Evolutionary conservation across 495 filamentous ascomycete species (phyloP).

Genomic region (Xylaria venustula): DNA sequence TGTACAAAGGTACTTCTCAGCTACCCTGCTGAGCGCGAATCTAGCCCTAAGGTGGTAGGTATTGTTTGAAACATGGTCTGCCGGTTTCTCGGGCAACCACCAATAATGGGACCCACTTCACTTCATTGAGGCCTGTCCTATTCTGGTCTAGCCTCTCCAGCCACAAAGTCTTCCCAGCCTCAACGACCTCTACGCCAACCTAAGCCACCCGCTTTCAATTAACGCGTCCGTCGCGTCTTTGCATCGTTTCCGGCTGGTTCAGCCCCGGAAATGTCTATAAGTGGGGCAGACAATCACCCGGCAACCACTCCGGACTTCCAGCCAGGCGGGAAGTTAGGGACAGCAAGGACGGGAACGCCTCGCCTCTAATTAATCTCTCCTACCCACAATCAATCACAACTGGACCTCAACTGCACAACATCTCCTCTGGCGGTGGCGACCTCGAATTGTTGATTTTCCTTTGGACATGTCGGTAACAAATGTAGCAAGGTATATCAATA

Average conservation of each 20-base stretch:
- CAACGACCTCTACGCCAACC: neutral
- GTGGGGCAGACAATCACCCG: no score
- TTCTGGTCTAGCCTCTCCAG: no score
- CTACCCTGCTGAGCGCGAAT: neutral
- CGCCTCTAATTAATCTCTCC: no score
- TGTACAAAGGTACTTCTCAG: neutral
- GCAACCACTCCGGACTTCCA: no score
- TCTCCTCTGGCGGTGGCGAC: neutral
- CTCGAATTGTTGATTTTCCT: neutral
- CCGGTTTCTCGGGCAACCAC: slow-evolving; percentile 11
- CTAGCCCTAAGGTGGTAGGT: neutral
- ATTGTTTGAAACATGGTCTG: neutral
- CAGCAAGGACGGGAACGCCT: no score
- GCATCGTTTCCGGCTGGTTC: neutral
- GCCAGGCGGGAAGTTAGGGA: no score
- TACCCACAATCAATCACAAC: no score
- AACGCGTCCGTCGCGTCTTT: slow-evolving; percentile 11
- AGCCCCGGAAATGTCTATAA: neutral
- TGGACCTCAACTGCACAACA: no score
- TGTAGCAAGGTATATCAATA: neutral
- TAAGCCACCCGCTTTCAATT: slow-evolving; percentile 11
- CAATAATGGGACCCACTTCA: neutral
- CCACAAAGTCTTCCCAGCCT: neutral
- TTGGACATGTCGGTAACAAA: slow-evolving; percentile 4
- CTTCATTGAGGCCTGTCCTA: no score